Conservation (phyloP, 176 grass and related monocot genomes). For the Tillandsia fasciculata region DNA sequence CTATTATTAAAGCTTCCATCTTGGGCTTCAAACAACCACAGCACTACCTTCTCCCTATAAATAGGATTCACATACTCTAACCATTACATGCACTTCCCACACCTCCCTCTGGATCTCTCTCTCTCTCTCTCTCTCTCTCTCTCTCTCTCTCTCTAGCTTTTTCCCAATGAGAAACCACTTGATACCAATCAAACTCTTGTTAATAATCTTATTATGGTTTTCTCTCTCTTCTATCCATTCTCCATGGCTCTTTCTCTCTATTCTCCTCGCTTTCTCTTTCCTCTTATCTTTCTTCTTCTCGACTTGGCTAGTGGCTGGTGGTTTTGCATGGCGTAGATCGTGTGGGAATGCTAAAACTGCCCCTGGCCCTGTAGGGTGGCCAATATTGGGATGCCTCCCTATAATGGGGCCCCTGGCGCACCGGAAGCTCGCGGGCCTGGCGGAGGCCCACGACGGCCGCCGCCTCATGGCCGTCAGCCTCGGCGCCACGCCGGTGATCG, state of each 20-base stretch:
- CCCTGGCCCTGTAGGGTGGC: slow-evolving; percentile 30
- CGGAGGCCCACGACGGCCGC: slow-evolving; percentile 5
- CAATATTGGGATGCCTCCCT: slow-evolving; percentile 21
- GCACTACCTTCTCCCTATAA: not conserved
- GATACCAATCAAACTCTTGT: not conserved
- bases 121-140: not conserved
- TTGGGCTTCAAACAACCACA: not conserved
- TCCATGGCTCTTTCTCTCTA: not conserved
- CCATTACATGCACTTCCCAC: not conserved
- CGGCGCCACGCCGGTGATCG: slow-evolving; percentile 21
- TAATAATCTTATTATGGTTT: slow-evolving; percentile 11
- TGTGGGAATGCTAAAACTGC: not conserved
- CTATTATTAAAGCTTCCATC: not conserved
- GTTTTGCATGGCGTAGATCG: slow-evolving; percentile 8
- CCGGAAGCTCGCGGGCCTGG: slow-evolving; percentile 21
- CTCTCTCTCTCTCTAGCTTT: not conserved
- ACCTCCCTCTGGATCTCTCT: not conserved
- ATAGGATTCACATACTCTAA: not conserved
- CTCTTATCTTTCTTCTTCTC: not conserved
- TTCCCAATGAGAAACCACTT: slow-evolving; percentile 15
- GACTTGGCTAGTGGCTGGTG: slow-evolving; percentile 8
- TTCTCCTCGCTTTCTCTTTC: slow-evolving; percentile 10
- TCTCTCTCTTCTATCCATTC: slow-evolving; percentile 9
- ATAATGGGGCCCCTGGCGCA: slow-evolving; percentile 19
- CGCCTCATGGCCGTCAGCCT: slow-evolving; percentile 33